Conservation (phyloP, 345 rosid genomes). For the Moricandia moricandioides region DNA sequence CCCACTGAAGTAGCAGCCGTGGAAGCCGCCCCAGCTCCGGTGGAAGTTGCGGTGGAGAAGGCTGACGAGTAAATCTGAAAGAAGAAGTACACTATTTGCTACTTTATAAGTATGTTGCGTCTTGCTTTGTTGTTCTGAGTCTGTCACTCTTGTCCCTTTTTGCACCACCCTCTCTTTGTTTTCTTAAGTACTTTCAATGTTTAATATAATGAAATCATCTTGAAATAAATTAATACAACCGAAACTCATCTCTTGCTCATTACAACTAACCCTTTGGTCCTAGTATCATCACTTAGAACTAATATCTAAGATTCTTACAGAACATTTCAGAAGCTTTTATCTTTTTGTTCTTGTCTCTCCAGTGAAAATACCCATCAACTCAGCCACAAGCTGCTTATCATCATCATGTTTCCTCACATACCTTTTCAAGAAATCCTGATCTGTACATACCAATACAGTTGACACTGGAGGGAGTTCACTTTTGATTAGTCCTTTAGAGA, state of each 20-base stretch:
- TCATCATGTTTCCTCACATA: constrained; percentile 1
- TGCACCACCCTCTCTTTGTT: constrained; percentile 2
- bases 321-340: not conserved
- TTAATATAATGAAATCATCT: not conserved
- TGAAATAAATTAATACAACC: constrained; percentile 5
- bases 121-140: constrained; percentile 20
- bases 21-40: constrained; percentile 13
- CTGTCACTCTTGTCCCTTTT: constrained; percentile 2
- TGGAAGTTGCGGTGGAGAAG: constrained; percentile 23
- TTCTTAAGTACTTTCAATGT: constrained; percentile 3
- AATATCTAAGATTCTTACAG: not conserved
- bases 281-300: not conserved
- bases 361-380: constrained; percentile 13
- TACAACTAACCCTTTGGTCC: not conserved
- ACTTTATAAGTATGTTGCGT: constrained; percentile 27
- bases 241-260: not conserved
- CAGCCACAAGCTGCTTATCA: not conserved
- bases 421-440: not conserved
- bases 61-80: constrained; percentile 24
- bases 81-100: not conserved
- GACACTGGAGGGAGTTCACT: not conserved
- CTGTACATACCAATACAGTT: not conserved
- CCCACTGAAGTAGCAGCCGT: constrained; percentile 19
- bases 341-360: not conserved
- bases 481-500: constrained; percentile 14